Conservation (phyloP, 768 basidiomycete genomes). For the Lactarius akahatsu region DNA sequence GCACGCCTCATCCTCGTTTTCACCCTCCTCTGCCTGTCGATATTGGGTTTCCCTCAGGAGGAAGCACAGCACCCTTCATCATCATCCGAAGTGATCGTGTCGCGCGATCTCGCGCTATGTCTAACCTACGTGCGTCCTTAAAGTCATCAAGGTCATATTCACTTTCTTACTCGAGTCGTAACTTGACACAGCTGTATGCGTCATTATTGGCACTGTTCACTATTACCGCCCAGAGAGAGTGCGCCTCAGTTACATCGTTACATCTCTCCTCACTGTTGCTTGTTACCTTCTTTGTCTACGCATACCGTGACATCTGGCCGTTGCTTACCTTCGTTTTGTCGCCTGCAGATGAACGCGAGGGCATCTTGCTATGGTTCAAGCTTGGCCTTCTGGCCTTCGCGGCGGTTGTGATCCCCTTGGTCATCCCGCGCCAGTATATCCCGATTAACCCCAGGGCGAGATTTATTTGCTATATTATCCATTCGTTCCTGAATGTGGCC, state of each 20-base stretch:
- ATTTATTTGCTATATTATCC: not conserved
- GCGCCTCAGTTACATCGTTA: slow-evolving; percentile 33
- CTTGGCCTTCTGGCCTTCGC: slow-evolving; percentile 45
- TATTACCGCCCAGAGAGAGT: slow-evolving; percentile 13
- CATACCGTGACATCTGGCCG: slow-evolving; percentile 60
- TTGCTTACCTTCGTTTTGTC: slow-evolving; percentile 50
- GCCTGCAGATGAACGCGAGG: slow-evolving; percentile 51
- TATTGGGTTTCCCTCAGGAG: slow-evolving; percentile 42
- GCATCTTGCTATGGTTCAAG: slow-evolving; percentile 54
- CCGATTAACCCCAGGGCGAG: slow-evolving; percentile 55
- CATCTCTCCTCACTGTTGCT: slow-evolving; percentile 54
- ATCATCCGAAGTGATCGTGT: not conserved
- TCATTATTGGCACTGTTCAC: slow-evolving; percentile 30
- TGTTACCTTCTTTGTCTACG: slow-evolving; percentile 48
- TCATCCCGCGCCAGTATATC: slow-evolving; percentile 55
- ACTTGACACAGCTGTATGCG: slow-evolving; percentile 27
- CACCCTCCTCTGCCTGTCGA: slow-evolving; percentile 49
- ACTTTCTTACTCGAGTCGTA: not conserved
- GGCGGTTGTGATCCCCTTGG: slow-evolving; percentile 50
- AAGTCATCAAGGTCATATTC: not conserved
- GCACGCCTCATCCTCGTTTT: slow-evolving; percentile 46
- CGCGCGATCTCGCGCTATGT: slow-evolving; percentile 29
- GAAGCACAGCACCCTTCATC: slow-evolving; percentile 27
- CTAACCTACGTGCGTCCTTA: slow-evolving; percentile 37
- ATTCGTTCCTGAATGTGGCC: not conserved